Conservation (phyloP, 2,329 filamentous ascomycete species). For the Alternaria infectoria region DNA sequence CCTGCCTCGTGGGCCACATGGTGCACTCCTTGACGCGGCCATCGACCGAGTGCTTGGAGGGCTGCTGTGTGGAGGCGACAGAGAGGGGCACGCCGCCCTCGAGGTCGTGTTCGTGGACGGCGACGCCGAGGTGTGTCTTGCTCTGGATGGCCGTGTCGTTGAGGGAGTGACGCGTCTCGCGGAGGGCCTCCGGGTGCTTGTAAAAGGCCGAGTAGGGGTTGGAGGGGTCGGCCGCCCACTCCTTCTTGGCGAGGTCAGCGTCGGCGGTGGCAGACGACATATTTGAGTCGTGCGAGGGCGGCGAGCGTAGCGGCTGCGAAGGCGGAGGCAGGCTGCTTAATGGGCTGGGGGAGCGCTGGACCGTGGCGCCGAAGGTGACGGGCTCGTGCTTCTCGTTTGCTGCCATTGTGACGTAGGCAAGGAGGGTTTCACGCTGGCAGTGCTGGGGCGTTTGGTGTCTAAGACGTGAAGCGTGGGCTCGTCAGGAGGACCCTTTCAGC, state of each 20-base stretch:
- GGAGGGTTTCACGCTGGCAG: constrained; percentile 12
- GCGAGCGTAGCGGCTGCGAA: constrained; percentile 32
- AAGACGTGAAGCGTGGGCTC: neutral
- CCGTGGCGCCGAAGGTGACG: constrained; percentile 53
- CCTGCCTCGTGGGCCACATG: constrained; percentile 59
- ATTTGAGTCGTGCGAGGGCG: constrained; percentile 42
- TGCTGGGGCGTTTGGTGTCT: constrained; percentile 10
- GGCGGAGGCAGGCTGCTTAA: constrained; percentile 14
- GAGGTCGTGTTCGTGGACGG: constrained; percentile 50
- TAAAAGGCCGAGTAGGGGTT: constrained; percentile 57
- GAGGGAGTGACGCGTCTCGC: constrained; percentile 52
- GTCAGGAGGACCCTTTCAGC: constrained; percentile 15
- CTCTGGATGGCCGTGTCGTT: constrained; percentile 34
- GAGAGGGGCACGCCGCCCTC: constrained; percentile 44
- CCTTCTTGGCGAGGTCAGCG: constrained; percentile 30
- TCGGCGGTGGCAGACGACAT: constrained; percentile 44
- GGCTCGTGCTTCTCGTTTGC: constrained; percentile 39
- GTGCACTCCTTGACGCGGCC: constrained; percentile 55
- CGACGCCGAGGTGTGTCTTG: constrained; percentile 43
- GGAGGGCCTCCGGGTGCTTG: constrained; percentile 55
- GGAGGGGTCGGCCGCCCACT: constrained; percentile 41
- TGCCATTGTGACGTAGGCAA: constrained; percentile 32
- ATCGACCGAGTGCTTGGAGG: constrained; percentile 50
- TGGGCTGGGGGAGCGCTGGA: constrained; percentile 40
- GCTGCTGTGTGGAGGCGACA: constrained; percentile 48